Base-by-base conservation (phyloP, 148 eudicot species). In the Salicornia ramosissima region DNA sequence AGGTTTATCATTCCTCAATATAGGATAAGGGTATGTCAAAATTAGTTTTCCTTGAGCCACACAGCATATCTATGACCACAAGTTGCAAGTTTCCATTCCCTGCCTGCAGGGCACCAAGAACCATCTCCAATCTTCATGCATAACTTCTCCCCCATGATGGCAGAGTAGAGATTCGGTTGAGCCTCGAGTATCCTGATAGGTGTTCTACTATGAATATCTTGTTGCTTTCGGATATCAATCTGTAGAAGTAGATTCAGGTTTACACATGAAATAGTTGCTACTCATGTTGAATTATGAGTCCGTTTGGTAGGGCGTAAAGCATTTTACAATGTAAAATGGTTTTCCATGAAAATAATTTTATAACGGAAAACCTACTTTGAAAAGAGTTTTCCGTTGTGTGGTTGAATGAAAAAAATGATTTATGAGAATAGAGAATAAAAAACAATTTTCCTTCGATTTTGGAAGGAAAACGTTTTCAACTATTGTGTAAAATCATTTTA, bases 81-180 rank as follows among this genome's bases (percentile, higher is more conserved):
- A 51, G 95, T 72, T 10, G 90, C 92, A 13, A 93, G 86, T 16
- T 83, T 79, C 98, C 98, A 93, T 80, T 93, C 98, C 70, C 69
- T 84, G 29, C 96, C 95, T 0, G 80, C 63, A 2, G 98, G 98
- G 75, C 89, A 82, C 98, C 98, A 93, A 5, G 91, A 85, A 28
- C 85, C 90, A 22, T 85, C 88, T 47, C 98, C 98, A n/a, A 93
- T 81, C 81, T 93, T 93, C 96, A 93, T 88, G 70, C 81, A 78
- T 21, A 93, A 16, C 71, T 88, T 93, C 58, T 93, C 96, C 6
- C 90, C 96, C 1, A 93, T 83, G 31, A 74, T 67, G 34, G 98
- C 98, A 28, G 96, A 82, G 63, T 93, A 93, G 6, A 93, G 81
- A 80, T 90, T 88, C 6, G 94, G 74, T 72, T 81, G 88, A 25